Base-by-base conservation (phyloP, 306 rosid genomes). In the Quercus engelmannii region DNA sequence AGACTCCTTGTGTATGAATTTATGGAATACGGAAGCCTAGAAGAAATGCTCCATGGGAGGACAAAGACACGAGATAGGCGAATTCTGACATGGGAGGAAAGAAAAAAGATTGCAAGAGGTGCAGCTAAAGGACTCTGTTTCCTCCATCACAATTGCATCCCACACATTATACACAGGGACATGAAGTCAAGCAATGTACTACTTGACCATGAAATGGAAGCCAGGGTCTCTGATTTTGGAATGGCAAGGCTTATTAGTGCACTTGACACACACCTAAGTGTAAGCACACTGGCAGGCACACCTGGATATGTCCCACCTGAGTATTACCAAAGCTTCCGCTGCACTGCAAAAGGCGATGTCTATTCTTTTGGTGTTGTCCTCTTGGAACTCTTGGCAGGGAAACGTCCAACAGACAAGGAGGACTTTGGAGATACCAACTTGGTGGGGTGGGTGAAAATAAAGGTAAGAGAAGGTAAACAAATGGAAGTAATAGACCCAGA, bases 181-280 rank as follows among this genome's bases (percentile, higher is more conserved):
- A 92, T 94, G 98, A 94, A 94, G 84, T 94, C 97, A 21, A 94
- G 98, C 92, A 94, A 94, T 67, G 98, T 94, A 51, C 83, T 94
- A 9, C 89, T 94, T 43, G 98, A 94, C 86, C 79, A 88, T 61
- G 97, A 94, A 79, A 84, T 94, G 94, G 98, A 91, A 17, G 93
- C 98, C 31, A 83, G 98, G 25, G 98, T 94, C 26, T 94, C 98
- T 0, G 98, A 94, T 86, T 94, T 94, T 9, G 98, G 98, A 64
- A 94, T 94, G 98, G 98, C 98, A 15, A 89, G 98, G 85, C 94
- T 94, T 21, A 94, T 94, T 76, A 94, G 98, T 78, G 98, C 98
- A 18, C 97, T 94, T 56, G 98, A 94, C 78, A 94, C 98, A 7
- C 98, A 94, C 69, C 90, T 94, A 8, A 94, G 98, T 55, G 98